phyloP scores from a whole-genome alignment of 2,329 filamentous ascomycete species.

The Fusarium stilboides region DNA sequence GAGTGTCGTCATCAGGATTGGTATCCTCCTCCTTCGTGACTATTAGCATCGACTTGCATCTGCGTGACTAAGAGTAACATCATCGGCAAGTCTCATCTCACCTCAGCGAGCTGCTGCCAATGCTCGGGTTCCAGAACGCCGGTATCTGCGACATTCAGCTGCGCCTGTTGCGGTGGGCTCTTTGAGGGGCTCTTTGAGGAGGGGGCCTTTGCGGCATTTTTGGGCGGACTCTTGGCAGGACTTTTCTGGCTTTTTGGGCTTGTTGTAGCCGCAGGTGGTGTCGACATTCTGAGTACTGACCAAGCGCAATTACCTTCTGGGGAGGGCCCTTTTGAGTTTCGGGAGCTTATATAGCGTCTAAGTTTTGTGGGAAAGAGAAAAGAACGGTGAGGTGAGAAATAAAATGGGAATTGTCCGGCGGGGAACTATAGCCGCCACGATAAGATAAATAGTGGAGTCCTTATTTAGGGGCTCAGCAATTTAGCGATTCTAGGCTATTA shows the following conservation, averaged over 20 bases:
- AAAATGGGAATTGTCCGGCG: no score
- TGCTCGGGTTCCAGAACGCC: slow-evolving; percentile 17
- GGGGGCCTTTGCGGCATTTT: background rate
- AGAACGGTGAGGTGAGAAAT: no score
- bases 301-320: no score
- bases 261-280: slow-evolving; percentile 19
- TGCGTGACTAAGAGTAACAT: background rate
- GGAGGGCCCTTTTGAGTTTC: no score
- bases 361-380: no score
- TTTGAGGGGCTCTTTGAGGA: slow-evolving; percentile 14
- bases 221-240: background rate
- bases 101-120: slow-evolving; percentile 29
- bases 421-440: no score
- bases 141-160: background rate
- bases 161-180: slow-evolving; percentile 13
- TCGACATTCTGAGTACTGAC: slow-evolving; percentile 12
- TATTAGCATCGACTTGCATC: background rate
- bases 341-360: no score
- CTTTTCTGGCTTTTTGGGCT: slow-evolving; percentile 12
- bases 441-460: no score
- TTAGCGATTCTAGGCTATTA: no score
- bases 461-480: no score
- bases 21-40: background rate
- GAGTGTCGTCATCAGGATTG: background rate
- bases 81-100: background rate